Conservation (phyloP, 2,329 filamentous ascomycete species). For the Dactylellina leptospora region DNA sequence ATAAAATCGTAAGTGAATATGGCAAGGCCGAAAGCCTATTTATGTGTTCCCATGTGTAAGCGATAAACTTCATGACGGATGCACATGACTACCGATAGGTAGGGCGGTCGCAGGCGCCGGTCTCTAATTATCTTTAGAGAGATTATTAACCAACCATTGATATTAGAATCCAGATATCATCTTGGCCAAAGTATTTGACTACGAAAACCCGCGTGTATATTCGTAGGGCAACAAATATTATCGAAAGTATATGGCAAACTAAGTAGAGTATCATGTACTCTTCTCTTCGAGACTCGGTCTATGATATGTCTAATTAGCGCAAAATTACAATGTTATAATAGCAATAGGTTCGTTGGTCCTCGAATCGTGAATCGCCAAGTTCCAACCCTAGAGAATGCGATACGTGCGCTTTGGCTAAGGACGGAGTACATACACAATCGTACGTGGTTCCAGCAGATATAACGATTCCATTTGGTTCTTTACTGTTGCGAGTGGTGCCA, state of each 20-base stretch:
- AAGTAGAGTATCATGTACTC: conserved; percentile 3
- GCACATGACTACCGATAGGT: too few species aligned
- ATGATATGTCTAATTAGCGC: background rate
- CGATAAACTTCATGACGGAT: too few species aligned
- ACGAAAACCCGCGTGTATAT: conserved; percentile 28
- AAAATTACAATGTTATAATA: background rate
- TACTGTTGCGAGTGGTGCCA: background rate
- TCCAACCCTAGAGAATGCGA: too few species aligned
- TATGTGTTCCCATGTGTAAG: too few species aligned
- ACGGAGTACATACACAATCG: conserved; percentile 20
- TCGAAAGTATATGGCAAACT: conserved; percentile 3
- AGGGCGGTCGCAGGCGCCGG: too few species aligned
- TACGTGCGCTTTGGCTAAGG: too few species aligned
- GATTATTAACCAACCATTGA: conserved; percentile 2
- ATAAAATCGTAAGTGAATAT: background rate
- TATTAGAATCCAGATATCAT: conserved; percentile 40
- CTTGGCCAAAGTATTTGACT: conserved; percentile 36
- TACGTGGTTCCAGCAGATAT: background rate
- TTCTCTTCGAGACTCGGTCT: conserved; percentile 6
- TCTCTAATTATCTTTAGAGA: too few species aligned
- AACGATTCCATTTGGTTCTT: conserved; percentile 8
- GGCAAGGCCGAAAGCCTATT: background rate
- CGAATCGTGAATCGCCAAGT: too few species aligned
- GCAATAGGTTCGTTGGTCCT: too few species aligned
- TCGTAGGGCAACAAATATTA: conserved; percentile 17